Evolutionary conservation across 768 basidiomycete genomes (phyloP).

Genomic region (Calocera cornea): DNA sequence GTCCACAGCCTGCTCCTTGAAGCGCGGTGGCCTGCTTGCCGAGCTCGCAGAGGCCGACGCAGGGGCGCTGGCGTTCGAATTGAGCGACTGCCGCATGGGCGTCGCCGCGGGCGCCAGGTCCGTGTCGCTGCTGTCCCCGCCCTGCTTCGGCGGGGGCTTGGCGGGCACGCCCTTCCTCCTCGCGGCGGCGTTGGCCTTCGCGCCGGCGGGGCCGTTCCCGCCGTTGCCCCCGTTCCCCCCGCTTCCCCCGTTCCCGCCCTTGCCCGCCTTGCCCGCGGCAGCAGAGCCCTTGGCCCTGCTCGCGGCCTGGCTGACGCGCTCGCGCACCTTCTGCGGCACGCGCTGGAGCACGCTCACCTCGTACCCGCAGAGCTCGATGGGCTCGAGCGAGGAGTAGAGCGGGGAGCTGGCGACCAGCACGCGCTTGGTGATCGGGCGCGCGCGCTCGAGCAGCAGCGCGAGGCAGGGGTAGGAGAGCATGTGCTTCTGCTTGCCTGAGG

Average conservation of each 20-base stretch:
- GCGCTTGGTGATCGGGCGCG: constrained; percentile 56
- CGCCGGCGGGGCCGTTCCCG: constrained; percentile 11
- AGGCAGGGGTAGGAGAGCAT: constrained; percentile 64
- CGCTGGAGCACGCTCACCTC: constrained; percentile 55
- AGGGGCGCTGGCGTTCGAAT: neutral
- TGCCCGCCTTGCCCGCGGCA: neutral
- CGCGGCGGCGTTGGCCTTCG: neutral
- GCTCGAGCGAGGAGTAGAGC: constrained; percentile 67
- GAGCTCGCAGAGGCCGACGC: neutral
- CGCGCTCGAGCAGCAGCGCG: constrained; percentile 66
- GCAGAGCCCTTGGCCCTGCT: neutral
- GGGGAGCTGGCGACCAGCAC: constrained; percentile 73
- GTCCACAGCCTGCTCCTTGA: constrained; percentile 77
- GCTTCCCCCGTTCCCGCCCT: constrained; percentile 15
- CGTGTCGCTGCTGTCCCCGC: neutral
- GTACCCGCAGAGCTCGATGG: constrained; percentile 59
- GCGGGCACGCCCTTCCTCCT: neutral
- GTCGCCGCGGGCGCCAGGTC: neutral
- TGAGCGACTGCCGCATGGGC: neutral
- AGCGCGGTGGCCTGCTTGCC: neutral
- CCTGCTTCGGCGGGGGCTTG: neutral
- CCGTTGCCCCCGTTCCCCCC: constrained; percentile 14
- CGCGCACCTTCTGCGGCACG: constrained; percentile 41
- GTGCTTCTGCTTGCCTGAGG: constrained; percentile 20
- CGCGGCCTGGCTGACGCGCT: neutral